phyloP scores from a whole-genome alignment of 805 yeast genomes.

The Osmozyma mogii region DNA sequence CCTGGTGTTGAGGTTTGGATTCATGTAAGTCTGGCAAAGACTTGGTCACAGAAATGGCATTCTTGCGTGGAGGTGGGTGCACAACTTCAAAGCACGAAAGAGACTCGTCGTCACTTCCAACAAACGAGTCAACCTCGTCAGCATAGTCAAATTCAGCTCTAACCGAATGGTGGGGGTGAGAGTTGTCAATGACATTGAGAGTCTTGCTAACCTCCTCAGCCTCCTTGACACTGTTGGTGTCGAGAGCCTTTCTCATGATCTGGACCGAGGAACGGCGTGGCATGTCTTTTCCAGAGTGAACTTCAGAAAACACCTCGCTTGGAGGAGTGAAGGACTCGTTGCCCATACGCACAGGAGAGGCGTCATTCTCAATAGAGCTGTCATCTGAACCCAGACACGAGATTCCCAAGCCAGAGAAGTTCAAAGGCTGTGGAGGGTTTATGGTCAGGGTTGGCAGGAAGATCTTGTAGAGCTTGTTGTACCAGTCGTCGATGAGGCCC shows the following conservation, averaged over 20 bases:
- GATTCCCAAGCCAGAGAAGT: slow-evolving; percentile 11
- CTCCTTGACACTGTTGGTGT: slow-evolving; percentile 7
- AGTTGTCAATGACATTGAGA: slow-evolving; percentile 3
- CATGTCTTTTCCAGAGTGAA: too few relatives aligned
- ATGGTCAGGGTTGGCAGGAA: slow-evolving; percentile 21
- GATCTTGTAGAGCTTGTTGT: slow-evolving; percentile 20
- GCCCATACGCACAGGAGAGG: too few relatives aligned
- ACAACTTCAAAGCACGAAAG: slow-evolving; percentile 11
- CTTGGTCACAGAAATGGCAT: slow-evolving; percentile 1
- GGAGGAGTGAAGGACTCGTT: too few relatives aligned
- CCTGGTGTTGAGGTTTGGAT: slow-evolving; percentile 11
- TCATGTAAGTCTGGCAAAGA: slow-evolving; percentile 14
- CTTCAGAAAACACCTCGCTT: too few relatives aligned
- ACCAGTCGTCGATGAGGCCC: slow-evolving; percentile 22
- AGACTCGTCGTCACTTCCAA: slow-evolving; percentile 1
- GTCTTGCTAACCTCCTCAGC: slow-evolving; percentile 3
- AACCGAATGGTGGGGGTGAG: slow-evolving; percentile 4
- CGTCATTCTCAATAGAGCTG: not conserved
- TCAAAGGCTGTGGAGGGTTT: slow-evolving; percentile 5
- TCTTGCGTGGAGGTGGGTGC: too few relatives aligned
- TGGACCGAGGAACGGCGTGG: too few relatives aligned
- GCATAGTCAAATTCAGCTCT: slow-evolving; percentile 7
- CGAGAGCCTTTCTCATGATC: slow-evolving; percentile 9
- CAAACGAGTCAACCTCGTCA: slow-evolving; percentile 3
- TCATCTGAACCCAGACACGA: not conserved